Percentiles rank a stretch among this genome's conserved stretches.
These are phyloP conservation scores for Suillus subaureus DNA, from an alignment of 768 basidiomycete species.

Conservation along the genomic window DNA sequence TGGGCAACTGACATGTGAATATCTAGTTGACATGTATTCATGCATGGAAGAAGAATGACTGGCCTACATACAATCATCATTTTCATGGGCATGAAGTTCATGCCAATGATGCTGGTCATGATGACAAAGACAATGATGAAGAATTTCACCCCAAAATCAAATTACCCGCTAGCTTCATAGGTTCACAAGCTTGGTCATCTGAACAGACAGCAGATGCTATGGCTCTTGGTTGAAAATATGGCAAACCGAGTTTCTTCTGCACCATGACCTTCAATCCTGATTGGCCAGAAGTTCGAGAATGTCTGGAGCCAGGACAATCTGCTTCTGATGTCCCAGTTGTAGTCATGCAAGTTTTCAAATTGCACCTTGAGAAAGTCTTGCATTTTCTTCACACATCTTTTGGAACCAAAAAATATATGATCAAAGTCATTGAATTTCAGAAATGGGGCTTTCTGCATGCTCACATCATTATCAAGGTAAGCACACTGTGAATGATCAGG, in stretches of 20 bases:
- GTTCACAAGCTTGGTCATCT: slow-evolving; percentile 36
- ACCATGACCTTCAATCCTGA: slow-evolving; percentile 44
- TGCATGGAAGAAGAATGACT: slow-evolving; percentile 35
- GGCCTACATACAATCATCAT: too few relatives aligned
- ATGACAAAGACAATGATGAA: slow-evolving; percentile 35
- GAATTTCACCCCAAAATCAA: slow-evolving; percentile 27
- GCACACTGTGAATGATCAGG: too few relatives aligned
- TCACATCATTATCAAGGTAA: too few relatives aligned
- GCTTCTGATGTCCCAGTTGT: slow-evolving; percentile 37
- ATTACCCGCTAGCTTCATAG: slow-evolving; percentile 39
- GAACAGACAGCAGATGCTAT: slow-evolving; percentile 41
- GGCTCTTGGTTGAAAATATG: slow-evolving; percentile 32
- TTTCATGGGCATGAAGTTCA: slow-evolving; percentile 25
- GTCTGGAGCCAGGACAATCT: slow-evolving; percentile 36
- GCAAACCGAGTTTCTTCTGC: slow-evolving; percentile 38
- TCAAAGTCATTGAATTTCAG: slow-evolving; percentile 44
- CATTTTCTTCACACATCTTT: slow-evolving; percentile 28
- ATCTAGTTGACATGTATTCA: slow-evolving; percentile 42
- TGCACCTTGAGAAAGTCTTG: slow-evolving; percentile 28
- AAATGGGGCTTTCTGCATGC: slow-evolving; percentile 28
- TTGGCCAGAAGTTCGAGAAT: slow-evolving; percentile 40
- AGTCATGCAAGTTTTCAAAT: slow-evolving; percentile 39
- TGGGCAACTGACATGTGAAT: slow-evolving; percentile 36
- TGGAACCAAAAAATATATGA: slow-evolving; percentile 31
- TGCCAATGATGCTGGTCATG: not conserved